These are phyloP conservation scores for Podospora pseudoanserina DNA, from an alignment of 495 filamentous ascomycete genomes.

Conservation along the genomic window DNA sequence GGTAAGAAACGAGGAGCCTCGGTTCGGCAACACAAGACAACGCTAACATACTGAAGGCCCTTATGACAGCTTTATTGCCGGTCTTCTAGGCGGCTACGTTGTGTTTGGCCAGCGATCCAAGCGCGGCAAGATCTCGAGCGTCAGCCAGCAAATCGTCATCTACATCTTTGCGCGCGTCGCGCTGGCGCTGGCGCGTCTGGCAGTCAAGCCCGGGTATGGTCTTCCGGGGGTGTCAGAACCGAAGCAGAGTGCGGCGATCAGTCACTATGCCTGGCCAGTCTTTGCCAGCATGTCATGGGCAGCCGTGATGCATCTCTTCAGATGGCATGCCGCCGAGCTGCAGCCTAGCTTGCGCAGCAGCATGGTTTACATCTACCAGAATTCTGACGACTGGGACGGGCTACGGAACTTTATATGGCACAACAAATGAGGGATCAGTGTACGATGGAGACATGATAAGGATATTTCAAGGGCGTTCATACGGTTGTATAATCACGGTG, in stretches of 20 bases:
- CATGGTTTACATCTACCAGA: conserved; percentile 94
- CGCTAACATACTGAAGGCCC: conserved; percentile 44
- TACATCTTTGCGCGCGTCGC: conserved; percentile 94
- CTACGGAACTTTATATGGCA: conserved; percentile 74
- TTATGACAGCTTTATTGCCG: conserved; percentile 85
- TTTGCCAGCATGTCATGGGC: conserved; percentile 91
- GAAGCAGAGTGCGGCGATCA: conserved; percentile 43
- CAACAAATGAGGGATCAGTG: conserved; percentile 59
- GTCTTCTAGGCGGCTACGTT: conserved; percentile 82
- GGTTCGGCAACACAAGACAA: not conserved
- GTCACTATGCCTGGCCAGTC: conserved; percentile 75
- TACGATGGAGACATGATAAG: not conserved
- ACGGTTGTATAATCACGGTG: conserved; percentile 3
- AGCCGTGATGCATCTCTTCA: conserved; percentile 90
- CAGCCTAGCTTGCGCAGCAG: conserved; percentile 88
- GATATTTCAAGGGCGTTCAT: conserved; percentile 13
- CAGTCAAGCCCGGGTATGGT: conserved; percentile 60
- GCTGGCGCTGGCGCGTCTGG: conserved; percentile 76
- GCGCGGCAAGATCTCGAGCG: conserved; percentile 64
- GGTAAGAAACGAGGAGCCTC: conserved; percentile 26
- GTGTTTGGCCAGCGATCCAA: conserved; percentile 73
- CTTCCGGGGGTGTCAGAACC: conserved; percentile 44
- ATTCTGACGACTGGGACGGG: conserved; percentile 81
- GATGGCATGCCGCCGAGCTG: conserved; percentile 83
- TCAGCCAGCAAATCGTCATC: conserved; percentile 97